A percentile compares a stretch with the other conserved stretches of the same genome.
Conservation (phyloP, 352 stramenopile genomes). For the Pythium aristosporum region DNA sequence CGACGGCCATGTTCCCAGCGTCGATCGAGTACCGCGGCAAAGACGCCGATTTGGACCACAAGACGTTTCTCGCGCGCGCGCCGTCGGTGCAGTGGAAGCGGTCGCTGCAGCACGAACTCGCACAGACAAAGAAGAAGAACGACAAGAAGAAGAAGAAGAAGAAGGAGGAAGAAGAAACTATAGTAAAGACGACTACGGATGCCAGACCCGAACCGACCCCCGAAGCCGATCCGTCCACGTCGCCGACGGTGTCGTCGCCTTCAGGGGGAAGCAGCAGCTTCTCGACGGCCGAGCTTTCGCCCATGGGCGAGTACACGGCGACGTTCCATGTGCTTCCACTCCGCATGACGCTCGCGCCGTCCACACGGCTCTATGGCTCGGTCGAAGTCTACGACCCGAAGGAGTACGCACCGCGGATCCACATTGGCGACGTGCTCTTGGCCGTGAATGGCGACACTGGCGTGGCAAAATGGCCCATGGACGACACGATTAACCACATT, state of each 20-base stretch:
- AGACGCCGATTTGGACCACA: slow-evolving; percentile 20
- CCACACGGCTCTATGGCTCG: slow-evolving; percentile 69
- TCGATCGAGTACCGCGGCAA: slow-evolving; percentile 57
- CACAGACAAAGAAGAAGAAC: slow-evolving; percentile 35
- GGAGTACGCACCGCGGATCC: slow-evolving; percentile 34
- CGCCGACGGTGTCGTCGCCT: slow-evolving; percentile 4
- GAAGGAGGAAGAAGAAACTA: neutral
- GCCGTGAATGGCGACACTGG: slow-evolving; percentile 56
- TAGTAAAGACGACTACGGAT: neutral
- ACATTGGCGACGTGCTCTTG: slow-evolving; percentile 71
- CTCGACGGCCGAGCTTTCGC: slow-evolving; percentile 31
- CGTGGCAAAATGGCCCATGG: slow-evolving; percentile 42
- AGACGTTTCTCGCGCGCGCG: slow-evolving; percentile 47
- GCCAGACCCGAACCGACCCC: slow-evolving; percentile 12
- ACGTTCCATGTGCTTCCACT: slow-evolving; percentile 57
- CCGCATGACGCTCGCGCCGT: slow-evolving; percentile 52
- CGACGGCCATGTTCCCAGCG: slow-evolving; percentile 72
- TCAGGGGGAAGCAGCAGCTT: neutral
- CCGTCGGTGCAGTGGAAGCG: slow-evolving; percentile 70
- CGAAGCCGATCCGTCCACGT: slow-evolving; percentile 4
- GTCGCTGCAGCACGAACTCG: slow-evolving; percentile 52
- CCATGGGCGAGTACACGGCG: slow-evolving; percentile 57
- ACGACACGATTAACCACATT: slow-evolving; percentile 66
- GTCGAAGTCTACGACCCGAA: slow-evolving; percentile 76
- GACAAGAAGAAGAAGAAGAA: slow-evolving; percentile 9